Conservation (phyloP, 148 eudicot genomes). For the Heliosperma pusillum region DNA sequence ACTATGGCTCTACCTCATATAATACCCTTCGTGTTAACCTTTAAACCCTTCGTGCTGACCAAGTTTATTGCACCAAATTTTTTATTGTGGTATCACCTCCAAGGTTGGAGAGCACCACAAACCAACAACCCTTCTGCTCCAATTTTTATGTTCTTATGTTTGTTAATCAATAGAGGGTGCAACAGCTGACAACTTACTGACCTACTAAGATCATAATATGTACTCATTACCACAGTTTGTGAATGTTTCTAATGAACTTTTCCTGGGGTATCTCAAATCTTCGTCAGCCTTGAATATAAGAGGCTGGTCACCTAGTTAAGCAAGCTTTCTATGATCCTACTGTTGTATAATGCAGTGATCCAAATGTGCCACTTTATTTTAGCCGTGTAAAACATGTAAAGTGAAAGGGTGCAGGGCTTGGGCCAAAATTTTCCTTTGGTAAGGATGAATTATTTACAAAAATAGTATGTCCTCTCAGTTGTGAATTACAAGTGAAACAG, state of each 20-base stretch:
- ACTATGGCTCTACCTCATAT: too few species aligned
- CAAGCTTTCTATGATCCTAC: background rate
- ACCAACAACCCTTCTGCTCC: background rate
- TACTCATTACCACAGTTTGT: background rate
- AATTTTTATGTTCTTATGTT: background rate
- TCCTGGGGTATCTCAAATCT: background rate
- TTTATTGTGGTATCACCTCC: too few species aligned
- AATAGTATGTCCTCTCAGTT: background rate
- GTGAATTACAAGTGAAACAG: background rate
- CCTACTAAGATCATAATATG: background rate
- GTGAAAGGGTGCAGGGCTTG: too few species aligned
- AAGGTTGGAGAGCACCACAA: background rate
- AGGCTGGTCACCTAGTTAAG: background rate
- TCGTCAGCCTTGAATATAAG: background rate
- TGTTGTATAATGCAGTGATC: too few species aligned
- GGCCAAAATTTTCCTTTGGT: too few species aligned
- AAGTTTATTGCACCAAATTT: too few species aligned
- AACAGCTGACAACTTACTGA: too few species aligned
- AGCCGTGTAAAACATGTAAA: too few species aligned
- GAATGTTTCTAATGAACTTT: background rate
- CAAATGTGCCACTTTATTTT: too few species aligned
- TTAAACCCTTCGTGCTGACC: too few species aligned
- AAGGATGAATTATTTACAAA: too few species aligned
- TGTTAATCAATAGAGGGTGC: background rate
- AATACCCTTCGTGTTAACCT: too few species aligned